Evolutionary conservation across 83 land plant species (phyloP).

Genomic region (Larix sibirica): DNA sequence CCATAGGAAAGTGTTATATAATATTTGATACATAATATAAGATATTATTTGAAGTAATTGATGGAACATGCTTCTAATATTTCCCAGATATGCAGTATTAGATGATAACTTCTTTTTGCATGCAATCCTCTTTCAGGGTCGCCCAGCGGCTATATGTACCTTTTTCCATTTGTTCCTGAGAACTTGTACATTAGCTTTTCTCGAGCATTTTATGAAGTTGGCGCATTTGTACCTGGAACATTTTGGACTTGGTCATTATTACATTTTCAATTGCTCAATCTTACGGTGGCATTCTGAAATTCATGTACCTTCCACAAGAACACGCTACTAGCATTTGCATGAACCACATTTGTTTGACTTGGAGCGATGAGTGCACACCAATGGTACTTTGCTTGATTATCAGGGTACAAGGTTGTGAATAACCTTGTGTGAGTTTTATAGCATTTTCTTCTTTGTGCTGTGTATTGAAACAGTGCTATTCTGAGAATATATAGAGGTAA

Average conservation of each 20-base stretch:
- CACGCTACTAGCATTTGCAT: conserved; percentile 6
- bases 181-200: conserved; percentile 14
- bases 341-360: conserved; percentile 11
- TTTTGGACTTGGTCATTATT: conserved; percentile 15
- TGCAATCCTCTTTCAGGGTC: conserved; percentile 18
- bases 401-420: not conserved
- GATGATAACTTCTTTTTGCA: conserved; percentile 11
- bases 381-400: conserved; percentile 6
- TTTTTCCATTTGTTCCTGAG: conserved; percentile 14
- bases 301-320: conserved; percentile 10
- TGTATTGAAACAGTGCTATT: not conserved
- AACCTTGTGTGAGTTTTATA: not conserved
- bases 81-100: not conserved
- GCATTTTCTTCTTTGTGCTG: conserved; percentile 1
- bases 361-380: conserved; percentile 14
- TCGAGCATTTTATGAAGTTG: conserved; percentile 10
- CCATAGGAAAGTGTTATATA: not conserved
- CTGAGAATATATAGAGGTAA: not conserved
- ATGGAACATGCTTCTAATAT: conserved; percentile 1
- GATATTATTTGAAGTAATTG: not conserved
- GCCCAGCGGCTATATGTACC: conserved; percentile 11
- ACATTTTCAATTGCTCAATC: conserved; percentile 11
- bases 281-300: conserved; percentile 13
- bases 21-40: not conserved
- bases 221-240: conserved; percentile 9